Conservation (phyloP, 768 basidiomycete genomes). For the Boletellus sp. region DNA sequence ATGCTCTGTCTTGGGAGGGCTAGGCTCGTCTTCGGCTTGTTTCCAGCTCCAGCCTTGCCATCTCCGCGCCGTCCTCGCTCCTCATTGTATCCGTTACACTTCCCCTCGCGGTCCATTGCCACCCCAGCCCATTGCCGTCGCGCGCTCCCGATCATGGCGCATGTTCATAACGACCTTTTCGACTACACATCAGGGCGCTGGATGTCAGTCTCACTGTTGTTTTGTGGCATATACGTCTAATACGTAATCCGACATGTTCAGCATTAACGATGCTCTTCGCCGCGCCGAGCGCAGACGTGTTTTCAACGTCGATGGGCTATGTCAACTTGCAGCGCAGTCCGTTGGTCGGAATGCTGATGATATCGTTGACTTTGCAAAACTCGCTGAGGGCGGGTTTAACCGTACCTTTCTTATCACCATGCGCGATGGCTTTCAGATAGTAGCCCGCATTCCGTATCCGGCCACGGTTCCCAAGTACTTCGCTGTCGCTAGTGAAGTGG, state of each 20-base stretch:
- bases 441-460: slow-evolving; percentile 1
- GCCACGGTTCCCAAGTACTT: not conserved
- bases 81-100: not conserved
- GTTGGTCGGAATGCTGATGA: not conserved
- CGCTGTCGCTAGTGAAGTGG: slow-evolving; percentile 7
- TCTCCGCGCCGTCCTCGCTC: not conserved
- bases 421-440: slow-evolving; percentile 18
- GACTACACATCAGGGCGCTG: not conserved
- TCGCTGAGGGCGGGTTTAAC: not conserved
- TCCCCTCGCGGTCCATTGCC: not conserved
- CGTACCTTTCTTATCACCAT: slow-evolving; percentile 29
- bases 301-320: not conserved
- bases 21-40: not conserved
- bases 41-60: not conserved
- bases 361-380: not conserved
- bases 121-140: not conserved
- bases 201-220: not conserved
- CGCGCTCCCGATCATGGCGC: not conserved
- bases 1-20: not conserved
- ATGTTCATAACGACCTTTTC: not conserved
- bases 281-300: not conserved
- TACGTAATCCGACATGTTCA: not conserved
- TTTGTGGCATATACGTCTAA: not conserved
- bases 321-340: not conserved
- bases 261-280: not conserved